Evolutionary conservation across 176 grass and related monocot species (phyloP), one percentile per base, ranked within the genome.

Genomic region (Cocos nucifera): DNA sequence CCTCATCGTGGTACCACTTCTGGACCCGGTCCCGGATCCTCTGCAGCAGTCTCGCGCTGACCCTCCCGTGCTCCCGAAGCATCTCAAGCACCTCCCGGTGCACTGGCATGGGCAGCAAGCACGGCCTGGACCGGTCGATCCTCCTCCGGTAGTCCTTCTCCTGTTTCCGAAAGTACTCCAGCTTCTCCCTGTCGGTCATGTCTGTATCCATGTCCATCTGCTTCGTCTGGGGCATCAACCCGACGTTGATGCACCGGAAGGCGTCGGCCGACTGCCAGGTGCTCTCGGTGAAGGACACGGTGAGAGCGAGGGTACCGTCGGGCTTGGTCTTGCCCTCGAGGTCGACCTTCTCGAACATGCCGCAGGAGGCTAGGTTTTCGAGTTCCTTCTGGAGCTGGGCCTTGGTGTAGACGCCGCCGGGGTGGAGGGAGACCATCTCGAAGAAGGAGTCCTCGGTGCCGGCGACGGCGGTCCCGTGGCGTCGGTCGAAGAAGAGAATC

Each of bases 161-260:
- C 75, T 92, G 93, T 57, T 75, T 86, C 21, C 92, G 75, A 23
- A 87, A 85, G 74, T 90, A 91, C 28, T 86, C 72, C 72, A 97
- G 79, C 76, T 97, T 97, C 78, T 91, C 92, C 71, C 83, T 80
- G 71, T 97, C 92, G 0, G 92, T 97, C 92, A 91, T 88, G 66
- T 97, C 92, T 51, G 77, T 73, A 62, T 97, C 92, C 55, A 90
- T 87, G 17, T 91, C 92, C 56, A 76, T 77, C 63, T 86, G 83
- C 49, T 89, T 84, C 0, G 81, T 70, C 67, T 88, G 83, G 10
- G 75, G 56, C 80, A 90, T 75, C 10, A 98, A 82, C 53, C 93
- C 93, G 22, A 97, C 87, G 67, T 97, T 91, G 65, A 97, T 91
- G 69, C 92, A 97, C 72, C 78, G 80, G 80, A 97, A 91, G 49